Evolutionary conservation across 495 filamentous ascomycete species (phyloP).

Genomic region (Aspergillus ostianus): DNA sequence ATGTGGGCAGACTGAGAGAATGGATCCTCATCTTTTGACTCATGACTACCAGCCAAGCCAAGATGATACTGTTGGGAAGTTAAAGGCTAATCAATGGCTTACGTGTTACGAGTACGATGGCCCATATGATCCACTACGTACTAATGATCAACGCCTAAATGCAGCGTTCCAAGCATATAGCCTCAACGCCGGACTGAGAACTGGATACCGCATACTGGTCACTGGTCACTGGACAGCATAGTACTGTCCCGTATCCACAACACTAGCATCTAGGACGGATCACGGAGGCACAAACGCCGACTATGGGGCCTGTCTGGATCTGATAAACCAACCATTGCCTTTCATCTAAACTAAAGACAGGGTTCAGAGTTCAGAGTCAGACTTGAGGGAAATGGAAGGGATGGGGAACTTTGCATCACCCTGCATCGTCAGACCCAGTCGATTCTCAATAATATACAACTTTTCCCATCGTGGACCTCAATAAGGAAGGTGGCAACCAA

Average conservation of each 20-base stretch:
- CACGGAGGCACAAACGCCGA: neutral
- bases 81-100: neutral
- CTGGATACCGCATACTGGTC: too few relatives aligned
- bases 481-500: neutral
- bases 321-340: neutral
- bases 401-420: neutral
- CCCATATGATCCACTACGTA: neutral
- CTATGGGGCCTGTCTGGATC: neutral
- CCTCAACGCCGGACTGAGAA: neutral
- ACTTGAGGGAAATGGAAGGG: neutral
- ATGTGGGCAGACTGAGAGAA: neutral
- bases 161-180: neutral
- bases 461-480: neutral
- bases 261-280: neutral
- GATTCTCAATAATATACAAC: neutral
- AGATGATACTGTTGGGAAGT: neutral
- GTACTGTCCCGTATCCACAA: neutral
- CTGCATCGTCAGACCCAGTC: neutral
- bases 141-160: neutral
- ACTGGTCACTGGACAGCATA: neutral
- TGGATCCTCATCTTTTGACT: neutral
- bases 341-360: neutral
- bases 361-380: neutral
- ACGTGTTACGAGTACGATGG: neutral
- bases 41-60: neutral